phyloP scores from a whole-genome alignment of 2,329 filamentous ascomycete genomes.

The Claviceps fusiformis region DNA sequence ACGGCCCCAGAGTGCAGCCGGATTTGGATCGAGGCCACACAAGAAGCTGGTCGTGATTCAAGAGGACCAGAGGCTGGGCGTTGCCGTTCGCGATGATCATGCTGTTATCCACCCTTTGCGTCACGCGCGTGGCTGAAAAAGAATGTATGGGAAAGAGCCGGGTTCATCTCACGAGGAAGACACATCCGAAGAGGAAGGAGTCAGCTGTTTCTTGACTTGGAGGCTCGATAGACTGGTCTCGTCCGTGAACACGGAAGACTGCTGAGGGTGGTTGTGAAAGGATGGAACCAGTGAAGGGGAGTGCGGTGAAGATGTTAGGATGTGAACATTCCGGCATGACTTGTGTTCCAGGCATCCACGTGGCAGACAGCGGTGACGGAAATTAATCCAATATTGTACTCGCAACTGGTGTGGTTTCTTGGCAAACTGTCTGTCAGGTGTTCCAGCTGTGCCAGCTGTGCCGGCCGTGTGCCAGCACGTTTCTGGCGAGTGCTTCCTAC shows the following conservation, averaged over 20 bases:
- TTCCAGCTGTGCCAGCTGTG: not conserved
- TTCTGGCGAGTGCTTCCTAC: not conserved
- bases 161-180: slow-evolving; percentile 3
- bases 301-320: not conserved
- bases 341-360: not conserved
- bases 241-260: not conserved
- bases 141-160: slow-evolving; percentile 3
- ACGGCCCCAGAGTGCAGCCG: not conserved
- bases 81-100: slow-evolving; percentile 2
- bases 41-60: slow-evolving; percentile 1
- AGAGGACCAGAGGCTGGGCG: not conserved
- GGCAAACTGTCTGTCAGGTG: slow-evolving; percentile 2
- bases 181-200: slow-evolving; percentile 1
- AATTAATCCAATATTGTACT: not conserved
- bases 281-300: not conserved
- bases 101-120: slow-evolving; percentile 3
- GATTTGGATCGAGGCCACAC: not conserved
- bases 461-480: not conserved
- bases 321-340: not conserved
- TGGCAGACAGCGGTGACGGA: slow-evolving; percentile 4
- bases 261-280: not conserved
- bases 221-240: not conserved
- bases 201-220: not conserved
- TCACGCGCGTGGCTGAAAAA: slow-evolving; percentile 6
- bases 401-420: slow-evolving; percentile 2